Conservation (phyloP, 2,329 filamentous ascomycete species). For the Chrysoporthe puriensis region DNA sequence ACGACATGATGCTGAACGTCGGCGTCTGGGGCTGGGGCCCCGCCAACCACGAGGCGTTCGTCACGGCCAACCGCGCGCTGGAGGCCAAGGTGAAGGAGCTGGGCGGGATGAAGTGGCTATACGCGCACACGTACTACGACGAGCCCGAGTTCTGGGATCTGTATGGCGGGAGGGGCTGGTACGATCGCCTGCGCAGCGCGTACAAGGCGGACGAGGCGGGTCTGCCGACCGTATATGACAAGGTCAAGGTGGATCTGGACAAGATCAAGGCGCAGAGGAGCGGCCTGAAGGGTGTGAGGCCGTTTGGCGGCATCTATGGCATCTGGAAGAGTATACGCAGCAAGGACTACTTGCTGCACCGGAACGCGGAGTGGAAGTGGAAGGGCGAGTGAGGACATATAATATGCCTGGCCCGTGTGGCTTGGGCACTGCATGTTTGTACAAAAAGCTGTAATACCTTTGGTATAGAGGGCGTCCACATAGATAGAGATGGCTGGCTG, state of each 20-base stretch:
- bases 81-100: constrained; percentile 71
- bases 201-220: constrained; percentile 58
- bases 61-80: constrained; percentile 70
- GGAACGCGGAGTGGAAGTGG: constrained; percentile 58
- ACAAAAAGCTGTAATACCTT: too few relatives aligned
- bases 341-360: constrained; percentile 58
- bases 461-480: too few relatives aligned
- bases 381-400: constrained; percentile 35
- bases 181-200: constrained; percentile 64
- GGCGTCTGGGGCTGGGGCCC: constrained; percentile 83
- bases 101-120: constrained; percentile 83
- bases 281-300: constrained; percentile 53
- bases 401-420: not conserved
- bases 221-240: constrained; percentile 72
- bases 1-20: constrained; percentile 59
- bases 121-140: constrained; percentile 84
- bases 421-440: too few relatives aligned
- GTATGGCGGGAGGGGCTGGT: constrained; percentile 62
- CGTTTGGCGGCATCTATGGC: constrained; percentile 62
- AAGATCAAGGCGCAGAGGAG: constrained; percentile 44
- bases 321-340: constrained; percentile 63
- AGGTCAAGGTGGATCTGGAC: constrained; percentile 56
- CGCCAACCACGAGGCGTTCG: constrained; percentile 58
- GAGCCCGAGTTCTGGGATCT: constrained; percentile 70
- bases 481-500: too few relatives aligned